These are phyloP conservation scores for Davidsoniella virescens DNA, from an alignment of 2,329 filamentous ascomycete species.

Conservation along the genomic window DNA sequence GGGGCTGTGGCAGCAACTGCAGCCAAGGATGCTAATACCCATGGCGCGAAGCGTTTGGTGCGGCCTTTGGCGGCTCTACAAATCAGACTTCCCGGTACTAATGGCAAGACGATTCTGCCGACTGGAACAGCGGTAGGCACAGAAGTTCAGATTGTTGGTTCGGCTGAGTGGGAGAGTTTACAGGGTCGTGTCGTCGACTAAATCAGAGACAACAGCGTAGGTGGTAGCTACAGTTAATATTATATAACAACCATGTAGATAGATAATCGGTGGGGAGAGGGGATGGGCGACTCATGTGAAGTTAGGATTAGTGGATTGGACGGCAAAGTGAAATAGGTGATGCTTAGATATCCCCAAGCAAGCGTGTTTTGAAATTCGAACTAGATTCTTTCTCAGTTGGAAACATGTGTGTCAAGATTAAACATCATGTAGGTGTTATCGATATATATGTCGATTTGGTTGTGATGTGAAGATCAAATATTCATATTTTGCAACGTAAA, in stretches of 20 bases:
- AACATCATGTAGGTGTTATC: too few relatives aligned
- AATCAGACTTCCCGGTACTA: constrained; percentile 30
- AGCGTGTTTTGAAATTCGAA: background rate
- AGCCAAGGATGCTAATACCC: constrained; percentile 7
- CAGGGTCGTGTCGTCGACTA: constrained; percentile 25
- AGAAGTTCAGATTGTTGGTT: constrained; percentile 36
- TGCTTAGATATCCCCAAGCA: background rate
- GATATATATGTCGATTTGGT: constrained; percentile 13
- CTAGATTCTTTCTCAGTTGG: background rate
- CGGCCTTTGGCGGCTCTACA: constrained; percentile 31
- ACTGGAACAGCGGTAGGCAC: constrained; percentile 19
- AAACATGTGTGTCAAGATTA: constrained; percentile 3
- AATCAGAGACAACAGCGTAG: background rate
- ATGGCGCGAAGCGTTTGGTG: constrained; percentile 15
- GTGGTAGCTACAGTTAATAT: constrained; percentile 9
- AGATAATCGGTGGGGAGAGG: too few relatives aligned
- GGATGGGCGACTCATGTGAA: too few relatives aligned
- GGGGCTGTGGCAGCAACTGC: constrained; percentile 20
- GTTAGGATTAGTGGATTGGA: too few relatives aligned
- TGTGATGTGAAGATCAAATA: background rate
- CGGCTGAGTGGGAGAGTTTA: constrained; percentile 38
- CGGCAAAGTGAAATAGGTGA: too few relatives aligned
- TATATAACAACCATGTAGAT: background rate
- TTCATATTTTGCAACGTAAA: too few relatives aligned
- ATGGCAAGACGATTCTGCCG: constrained; percentile 26